Evolutionary conservation across 192 early-diverging fungal species (phyloP), one percentile per base, ranked within the genome.

Genomic region (Coemansia sp.): DNA sequence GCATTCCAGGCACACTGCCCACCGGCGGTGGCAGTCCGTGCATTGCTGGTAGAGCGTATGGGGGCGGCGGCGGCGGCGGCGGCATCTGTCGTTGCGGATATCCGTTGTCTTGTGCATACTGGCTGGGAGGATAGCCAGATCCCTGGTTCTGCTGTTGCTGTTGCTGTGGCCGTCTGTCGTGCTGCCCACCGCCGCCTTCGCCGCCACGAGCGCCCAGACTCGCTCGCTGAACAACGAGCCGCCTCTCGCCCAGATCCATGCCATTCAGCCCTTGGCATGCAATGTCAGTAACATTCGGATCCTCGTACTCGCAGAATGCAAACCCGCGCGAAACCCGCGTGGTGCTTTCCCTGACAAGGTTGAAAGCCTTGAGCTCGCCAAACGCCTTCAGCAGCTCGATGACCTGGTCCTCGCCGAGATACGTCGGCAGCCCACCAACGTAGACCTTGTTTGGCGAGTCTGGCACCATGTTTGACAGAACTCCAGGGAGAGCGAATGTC

Each of bases 221-320:
- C 8, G 97, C 97, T 19, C 94, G 86, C 81, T 99, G 96, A 20
- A 98, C 95, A 25, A 98, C 88, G 14, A 99, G 75, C 66, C 91
- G 93, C 34, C 89, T 89, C 69, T 98, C 97, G 49, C 93, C 94
- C 4, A 99, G 74, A 68, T 95, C 93, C 90, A 99, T 92, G 40
- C 94, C 91, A 69, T 98, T 96, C 29, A 99, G 87, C 2, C 94
- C 95, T 70, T 96, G 87, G 69, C 94, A 96, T 13, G 93, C 97
- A 42, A 94, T 82, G 66, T 99, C 97, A 7, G 96, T 98, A 14
- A 96, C 75, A 29, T 66, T 85, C 19, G 93, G 88, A 73, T 97
- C 92, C 17, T 85, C 83, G 63, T 95, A 99, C 80, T 99, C 97
- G 73, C 95, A 96, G 66, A 99, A 97, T 3, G 95, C 97, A 84